Evolutionary conservation across 2,329 filamentous ascomycete species (phyloP).

Genomic region (Paraconiothyrium sp.): DNA sequence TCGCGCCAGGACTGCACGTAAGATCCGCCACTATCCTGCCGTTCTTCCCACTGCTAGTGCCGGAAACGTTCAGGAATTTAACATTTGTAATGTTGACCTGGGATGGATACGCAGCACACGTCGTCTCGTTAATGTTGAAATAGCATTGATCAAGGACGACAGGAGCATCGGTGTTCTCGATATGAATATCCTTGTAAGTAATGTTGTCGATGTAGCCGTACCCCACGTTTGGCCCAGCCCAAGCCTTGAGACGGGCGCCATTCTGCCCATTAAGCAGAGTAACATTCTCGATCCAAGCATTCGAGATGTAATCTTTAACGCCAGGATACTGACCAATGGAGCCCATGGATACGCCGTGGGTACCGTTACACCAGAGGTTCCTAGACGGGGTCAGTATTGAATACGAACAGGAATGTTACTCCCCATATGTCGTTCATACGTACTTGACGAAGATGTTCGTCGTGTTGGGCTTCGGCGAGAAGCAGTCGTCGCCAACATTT

Average conservation of each 20-base stretch:
- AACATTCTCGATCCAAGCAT: constrained; percentile 67
- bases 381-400: not conserved
- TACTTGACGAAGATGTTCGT: constrained; percentile 44
- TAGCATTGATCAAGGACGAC: constrained; percentile 71
- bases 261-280: constrained; percentile 64
- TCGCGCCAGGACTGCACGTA: constrained; percentile 65
- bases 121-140: constrained; percentile 64
- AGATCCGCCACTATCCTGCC: constrained; percentile 65
- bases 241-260: constrained; percentile 68
- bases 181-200: constrained; percentile 69
- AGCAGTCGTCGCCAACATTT: constrained; percentile 48
- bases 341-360: constrained; percentile 46
- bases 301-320: constrained; percentile 44
- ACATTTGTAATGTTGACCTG: constrained; percentile 68
- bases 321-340: constrained; percentile 44
- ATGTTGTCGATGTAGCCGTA: constrained; percentile 70
- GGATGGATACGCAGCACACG: constrained; percentile 64
- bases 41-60: constrained; percentile 65
- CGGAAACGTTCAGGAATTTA: constrained; percentile 67
- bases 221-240: constrained; percentile 66
- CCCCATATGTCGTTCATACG: not conserved
- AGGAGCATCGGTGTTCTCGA: constrained; percentile 66
- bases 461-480: constrained; percentile 45
- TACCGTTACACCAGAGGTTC: constrained; percentile 47
- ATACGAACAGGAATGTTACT: not conserved